A percentile compares a stretch with the other conserved stretches of the same genome.
phyloP scores from a whole-genome alignment of 306 rosid genomes.

The Hippophae gyantsensis region DNA sequence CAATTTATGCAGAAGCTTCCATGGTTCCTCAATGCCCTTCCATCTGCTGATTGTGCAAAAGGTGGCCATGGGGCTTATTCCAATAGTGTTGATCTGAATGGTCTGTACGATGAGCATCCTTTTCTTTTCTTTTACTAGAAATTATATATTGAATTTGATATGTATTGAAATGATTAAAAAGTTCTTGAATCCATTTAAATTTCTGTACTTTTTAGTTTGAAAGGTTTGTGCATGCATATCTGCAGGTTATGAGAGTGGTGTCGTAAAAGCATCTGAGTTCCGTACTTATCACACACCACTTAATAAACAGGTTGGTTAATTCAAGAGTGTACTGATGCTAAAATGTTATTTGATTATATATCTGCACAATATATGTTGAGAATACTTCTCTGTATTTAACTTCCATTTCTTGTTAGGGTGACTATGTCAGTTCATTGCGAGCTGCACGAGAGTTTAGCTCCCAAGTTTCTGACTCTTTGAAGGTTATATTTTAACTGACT shows the following conservation, averaged over 20 bases:
- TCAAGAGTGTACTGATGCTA: conserved; percentile 13
- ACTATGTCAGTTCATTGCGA: conserved; percentile 69
- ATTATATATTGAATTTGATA: background rate
- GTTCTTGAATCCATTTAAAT: no score
- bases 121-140: background rate
- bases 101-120: conserved; percentile 29
- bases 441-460: conserved; percentile 84
- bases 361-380: conserved; percentile 5
- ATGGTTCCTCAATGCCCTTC: conserved; percentile 91
- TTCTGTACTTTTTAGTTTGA: no score
- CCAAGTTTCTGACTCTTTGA: conserved; percentile 56
- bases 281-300: conserved; percentile 96
- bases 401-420: conserved; percentile 47
- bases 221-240: background rate
- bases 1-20: conserved; percentile 96
- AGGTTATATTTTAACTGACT: conserved; percentile 43
- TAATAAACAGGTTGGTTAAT: conserved; percentile 60
- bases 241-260: conserved; percentile 68
- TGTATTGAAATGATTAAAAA: background rate
- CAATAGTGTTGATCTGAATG: conserved; percentile 83
- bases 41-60: conserved; percentile 99
- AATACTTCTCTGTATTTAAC: conserved; percentile 17
- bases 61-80: conserved; percentile 99
- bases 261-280: conserved; percentile 81
- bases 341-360: conserved; percentile 11